Percentiles rank a stretch among this genome's conserved stretches.
Conservation (phyloP, 148 eudicot species). For the Rhododendron ferrugineum region DNA sequence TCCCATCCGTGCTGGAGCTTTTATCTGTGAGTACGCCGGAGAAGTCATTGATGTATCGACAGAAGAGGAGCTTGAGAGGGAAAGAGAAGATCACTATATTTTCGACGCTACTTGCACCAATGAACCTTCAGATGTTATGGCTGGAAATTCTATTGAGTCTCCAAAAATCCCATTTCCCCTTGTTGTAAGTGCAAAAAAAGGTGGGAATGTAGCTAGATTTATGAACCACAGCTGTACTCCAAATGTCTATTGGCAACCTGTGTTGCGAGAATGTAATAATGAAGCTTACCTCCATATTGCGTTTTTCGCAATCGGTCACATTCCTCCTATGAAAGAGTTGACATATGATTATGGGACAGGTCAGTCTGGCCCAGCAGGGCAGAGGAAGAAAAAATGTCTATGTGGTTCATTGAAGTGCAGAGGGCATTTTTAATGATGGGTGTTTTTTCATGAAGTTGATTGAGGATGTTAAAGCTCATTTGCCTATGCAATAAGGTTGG, state of each 20-base stretch:
- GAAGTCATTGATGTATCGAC: constrained; percentile 53
- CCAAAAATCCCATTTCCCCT: constrained; percentile 54
- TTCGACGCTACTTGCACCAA: constrained; percentile 67
- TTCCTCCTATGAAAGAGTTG: constrained; percentile 90
- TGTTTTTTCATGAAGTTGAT: background rate
- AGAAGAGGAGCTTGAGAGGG: constrained; percentile 39
- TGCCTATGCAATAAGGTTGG: constrained; percentile 10
- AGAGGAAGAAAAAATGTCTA: constrained; percentile 64
- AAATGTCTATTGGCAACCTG: constrained; percentile 77
- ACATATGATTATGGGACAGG: constrained; percentile 78
- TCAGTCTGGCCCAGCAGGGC: constrained; percentile 30
- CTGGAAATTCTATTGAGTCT: constrained; percentile 17
- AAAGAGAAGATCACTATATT: constrained; percentile 43
- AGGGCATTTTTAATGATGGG: constrained; percentile 62
- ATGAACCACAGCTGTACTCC: constrained; percentile 98
- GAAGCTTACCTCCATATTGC: constrained; percentile 61
- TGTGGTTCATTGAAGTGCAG: constrained; percentile 75
- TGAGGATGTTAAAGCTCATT: constrained; percentile 13
- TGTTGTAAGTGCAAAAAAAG: constrained; percentile 60
- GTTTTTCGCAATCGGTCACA: constrained; percentile 73
- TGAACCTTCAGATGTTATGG: constrained; percentile 29
- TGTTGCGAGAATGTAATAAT: constrained; percentile 54
- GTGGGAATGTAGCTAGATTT: constrained; percentile 83
- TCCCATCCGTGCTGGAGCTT: constrained; percentile 66
- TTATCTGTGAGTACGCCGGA: constrained; percentile 77